Conservation (phyloP, 2,329 filamentous ascomycete genomes). For the Venturia asperata region DNA sequence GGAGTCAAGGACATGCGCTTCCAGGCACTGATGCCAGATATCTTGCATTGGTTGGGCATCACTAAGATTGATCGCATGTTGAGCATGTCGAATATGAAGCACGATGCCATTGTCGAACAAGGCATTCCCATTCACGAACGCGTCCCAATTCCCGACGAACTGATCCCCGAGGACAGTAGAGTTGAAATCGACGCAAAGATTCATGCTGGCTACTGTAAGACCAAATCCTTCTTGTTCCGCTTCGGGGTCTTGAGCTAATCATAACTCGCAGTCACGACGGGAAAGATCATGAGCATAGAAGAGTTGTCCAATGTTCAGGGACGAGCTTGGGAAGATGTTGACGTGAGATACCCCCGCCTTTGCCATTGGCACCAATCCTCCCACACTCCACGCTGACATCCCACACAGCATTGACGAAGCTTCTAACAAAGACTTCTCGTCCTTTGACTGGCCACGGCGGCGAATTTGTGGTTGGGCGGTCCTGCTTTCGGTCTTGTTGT, state of each 20-base stretch:
- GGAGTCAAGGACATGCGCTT: constrained; percentile 96
- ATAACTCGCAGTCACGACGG: constrained; percentile 59
- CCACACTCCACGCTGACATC: constrained; percentile 14
- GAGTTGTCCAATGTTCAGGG: constrained; percentile 82
- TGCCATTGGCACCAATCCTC: constrained; percentile 13
- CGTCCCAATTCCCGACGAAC: constrained; percentile 83
- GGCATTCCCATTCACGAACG: constrained; percentile 84
- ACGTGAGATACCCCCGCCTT: constrained; percentile 33
- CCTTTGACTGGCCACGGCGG: constrained; percentile 10
- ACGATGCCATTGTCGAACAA: constrained; percentile 79
- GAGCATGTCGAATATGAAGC: constrained; percentile 97
- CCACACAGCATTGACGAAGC: constrained; percentile 14
- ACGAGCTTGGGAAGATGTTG: constrained; percentile 76
- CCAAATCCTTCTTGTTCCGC: constrained; percentile 6
- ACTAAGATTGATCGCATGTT: constrained; percentile 98
- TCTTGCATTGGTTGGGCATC: constrained; percentile 95
- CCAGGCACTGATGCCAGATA: constrained; percentile 96
- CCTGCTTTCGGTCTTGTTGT: not conserved
- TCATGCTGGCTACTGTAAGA: constrained; percentile 73
- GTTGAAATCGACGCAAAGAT: constrained; percentile 99
- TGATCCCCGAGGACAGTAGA: constrained; percentile 88
- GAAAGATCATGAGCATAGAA: constrained; percentile 79
- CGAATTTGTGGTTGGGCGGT: not conserved
- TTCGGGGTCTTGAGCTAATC: constrained; percentile 16
- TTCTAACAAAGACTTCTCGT: not conserved